Base-by-base conservation (phyloP, 768 basidiomycete genomes). In the Russula vinacea region DNA sequence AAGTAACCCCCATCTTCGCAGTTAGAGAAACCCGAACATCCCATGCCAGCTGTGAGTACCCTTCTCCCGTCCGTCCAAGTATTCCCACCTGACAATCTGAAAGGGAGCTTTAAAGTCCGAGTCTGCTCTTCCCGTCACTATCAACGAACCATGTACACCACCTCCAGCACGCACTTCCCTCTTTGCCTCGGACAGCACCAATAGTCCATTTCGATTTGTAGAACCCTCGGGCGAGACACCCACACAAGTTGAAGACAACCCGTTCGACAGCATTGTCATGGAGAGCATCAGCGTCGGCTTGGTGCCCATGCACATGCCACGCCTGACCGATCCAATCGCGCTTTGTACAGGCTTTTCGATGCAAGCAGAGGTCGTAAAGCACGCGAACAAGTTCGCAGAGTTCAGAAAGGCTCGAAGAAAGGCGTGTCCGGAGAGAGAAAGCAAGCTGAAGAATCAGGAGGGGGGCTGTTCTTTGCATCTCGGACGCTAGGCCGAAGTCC, bases 351-450 rank as follows among this genome's bases (percentile, higher is more conserved):
- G 68, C 6, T 64, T 68, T 37, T 56, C 68, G 51, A 60, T 60
- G 58, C 56, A 61, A 47, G 68, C 68, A 29, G 68, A 67, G 62
- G 58, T 68, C 45, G 56, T 68, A 11, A 50, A 67, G 47, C 39
- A 35, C 16, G 5, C 26, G 37, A 66, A 56, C 22, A 58, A 47
- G 44, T 67, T 56, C 45, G 11, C 56, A 3, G 55, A 62, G n/a
- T 60, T 51, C 42, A 39, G 67, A 19, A 60, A 55, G 24, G 58
- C 64, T 42, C 65, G 55, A 13, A 44, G 56, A 33, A 54, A 40
- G 44, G 26, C 42, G 29, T 29, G 32, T 35, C 44, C 53, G 8
- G 60, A 62, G 56, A 62, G 40, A 45, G 37, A n/a, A 6, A 51
- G 56, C 35, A 60, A 26, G 45, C 6, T 1, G 64, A 61, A 22